Base-by-base conservation (phyloP, 2,329 filamentous ascomycete species). In the Talaromyces sp. region DNA sequence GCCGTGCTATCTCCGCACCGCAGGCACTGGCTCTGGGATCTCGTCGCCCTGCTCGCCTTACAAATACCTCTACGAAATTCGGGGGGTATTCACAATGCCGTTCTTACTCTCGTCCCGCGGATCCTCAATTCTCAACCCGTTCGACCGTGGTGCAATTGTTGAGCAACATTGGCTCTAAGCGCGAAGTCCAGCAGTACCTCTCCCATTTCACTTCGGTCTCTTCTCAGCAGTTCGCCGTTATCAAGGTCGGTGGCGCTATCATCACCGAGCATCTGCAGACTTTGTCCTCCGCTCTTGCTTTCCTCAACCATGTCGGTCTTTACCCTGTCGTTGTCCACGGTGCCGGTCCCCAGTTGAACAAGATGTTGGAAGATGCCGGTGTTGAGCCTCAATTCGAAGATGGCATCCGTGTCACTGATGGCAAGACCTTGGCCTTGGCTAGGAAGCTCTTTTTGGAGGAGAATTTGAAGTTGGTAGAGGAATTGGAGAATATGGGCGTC, bases 221-320 rank as follows among this genome's bases (percentile, higher is more conserved):
- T 52, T 96, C 93, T 41, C 93, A 98, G 82, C 93, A 96, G 76
- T 99, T 98, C 78, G 94, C 93, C 70, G 94, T 99, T 58, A 96
- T 99, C 80, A 99, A 99, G 84, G 94, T 98, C 64, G 95, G 94
- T 68, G 95, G 94, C 68, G 95, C 94, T 68, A 97, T 98, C 73
- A 86, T 99, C 73, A 96, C 92, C 67, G 93, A 98, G 76, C 90
- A 97, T 79, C 85, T 98, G 64, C 91, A 97, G 77, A 93, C 93
- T 73, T 87, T 99, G 64, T 96, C 92, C 75, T 90, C 90, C 63
- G 93, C 91, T 59, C 85, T 98, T 66, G 90, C 92, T 33, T 96
- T 98, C 80, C 87, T 98, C 59, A 94, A 96, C 80, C 91, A 96
- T 83, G 92, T 98, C 74, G 93, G 93, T 47, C 86, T 99, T 47